Percentiles rank a stretch among this genome's conserved stretches.
Conservation (phyloP, 768 basidiomycete species). For the Auricularia sp. region DNA sequence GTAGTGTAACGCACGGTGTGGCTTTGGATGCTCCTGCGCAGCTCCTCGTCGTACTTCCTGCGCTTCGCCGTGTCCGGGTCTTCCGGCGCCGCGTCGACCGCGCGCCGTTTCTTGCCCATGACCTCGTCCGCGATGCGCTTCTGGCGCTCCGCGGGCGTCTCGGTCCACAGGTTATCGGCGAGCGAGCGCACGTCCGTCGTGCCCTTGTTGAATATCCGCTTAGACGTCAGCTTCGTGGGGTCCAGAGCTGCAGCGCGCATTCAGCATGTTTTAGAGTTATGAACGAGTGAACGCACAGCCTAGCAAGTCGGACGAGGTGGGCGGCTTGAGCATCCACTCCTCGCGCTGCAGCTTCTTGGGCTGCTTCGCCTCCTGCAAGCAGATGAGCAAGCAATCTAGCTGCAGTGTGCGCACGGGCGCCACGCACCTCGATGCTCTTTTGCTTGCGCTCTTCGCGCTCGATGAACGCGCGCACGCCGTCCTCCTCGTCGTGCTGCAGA, state of each 20-base stretch:
- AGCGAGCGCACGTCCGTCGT: conserved; percentile 25
- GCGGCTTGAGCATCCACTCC: conserved; percentile 98
- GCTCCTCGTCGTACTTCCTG: conserved; percentile 54
- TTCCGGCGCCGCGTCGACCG: conserved; percentile 30
- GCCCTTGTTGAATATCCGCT: conserved; percentile 65
- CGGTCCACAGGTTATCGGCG: conserved; percentile 84
- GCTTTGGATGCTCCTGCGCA: conserved; percentile 63
- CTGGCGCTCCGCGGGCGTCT: conserved; percentile 88
- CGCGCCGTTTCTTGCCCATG: conserved; percentile 76
- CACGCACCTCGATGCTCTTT: conserved; percentile 52
- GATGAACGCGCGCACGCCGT: conserved; percentile 73
- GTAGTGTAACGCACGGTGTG: conserved; percentile 51
- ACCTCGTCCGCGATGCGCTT: conserved; percentile 91
- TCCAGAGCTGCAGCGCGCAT: conserved; percentile 52
- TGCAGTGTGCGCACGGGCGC: neutral
- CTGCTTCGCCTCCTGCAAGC: conserved; percentile 54
- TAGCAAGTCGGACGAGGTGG: conserved; percentile 68
- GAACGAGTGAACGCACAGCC: conserved; percentile 43
- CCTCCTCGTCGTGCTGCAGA: conserved; percentile 31
- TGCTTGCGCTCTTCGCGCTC: conserved; percentile 72
- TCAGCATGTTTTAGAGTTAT: no score
- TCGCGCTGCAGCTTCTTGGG: conserved; percentile 76
- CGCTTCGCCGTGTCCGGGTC: conserved; percentile 41
- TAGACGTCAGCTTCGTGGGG: conserved; percentile 64
- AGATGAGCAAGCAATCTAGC: neutral